Percentiles rank a stretch among this genome's conserved stretches.
Conservation (phyloP, 208 protist species). For the Trypanosoma caninum region DNA sequence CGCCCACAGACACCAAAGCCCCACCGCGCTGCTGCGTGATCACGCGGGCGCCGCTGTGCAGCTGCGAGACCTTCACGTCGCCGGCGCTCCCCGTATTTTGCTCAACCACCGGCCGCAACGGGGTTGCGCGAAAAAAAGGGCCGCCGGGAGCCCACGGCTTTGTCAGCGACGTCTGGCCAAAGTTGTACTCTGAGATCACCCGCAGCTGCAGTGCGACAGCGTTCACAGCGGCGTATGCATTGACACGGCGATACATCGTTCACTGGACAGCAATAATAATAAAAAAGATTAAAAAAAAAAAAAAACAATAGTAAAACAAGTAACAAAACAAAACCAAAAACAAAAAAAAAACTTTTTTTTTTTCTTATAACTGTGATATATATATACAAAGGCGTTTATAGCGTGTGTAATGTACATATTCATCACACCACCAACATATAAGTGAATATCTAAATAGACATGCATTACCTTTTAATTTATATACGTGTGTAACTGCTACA, state of each 20-base stretch:
- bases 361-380: too few species aligned
- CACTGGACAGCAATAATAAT: background rate
- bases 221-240: constrained; percentile 12
- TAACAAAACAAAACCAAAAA: background rate
- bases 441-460: too few species aligned
- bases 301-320: background rate
- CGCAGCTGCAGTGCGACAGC: constrained; percentile 33
- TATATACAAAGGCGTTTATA: too few species aligned
- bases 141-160: constrained; percentile 25
- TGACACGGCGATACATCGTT: constrained; percentile 54
- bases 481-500: too few species aligned
- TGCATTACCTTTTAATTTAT: too few species aligned
- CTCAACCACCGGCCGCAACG: background rate
- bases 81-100: too few species aligned
- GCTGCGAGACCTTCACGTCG: constrained; percentile 60
- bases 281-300: background rate
- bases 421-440: too few species aligned
- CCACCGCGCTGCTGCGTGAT: constrained; percentile 75
- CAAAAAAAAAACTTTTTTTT: background rate
- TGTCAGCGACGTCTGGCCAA: constrained; percentile 60
- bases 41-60: constrained; percentile 79
- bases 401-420: too few species aligned
- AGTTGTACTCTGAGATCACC: constrained; percentile 75
- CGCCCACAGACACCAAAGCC: constrained; percentile 69
- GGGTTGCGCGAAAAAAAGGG: background rate